These are phyloP conservation scores for Corynascus novoguineensis DNA, from an alignment of 495 filamentous ascomycete genomes.

Conservation along the genomic window DNA sequence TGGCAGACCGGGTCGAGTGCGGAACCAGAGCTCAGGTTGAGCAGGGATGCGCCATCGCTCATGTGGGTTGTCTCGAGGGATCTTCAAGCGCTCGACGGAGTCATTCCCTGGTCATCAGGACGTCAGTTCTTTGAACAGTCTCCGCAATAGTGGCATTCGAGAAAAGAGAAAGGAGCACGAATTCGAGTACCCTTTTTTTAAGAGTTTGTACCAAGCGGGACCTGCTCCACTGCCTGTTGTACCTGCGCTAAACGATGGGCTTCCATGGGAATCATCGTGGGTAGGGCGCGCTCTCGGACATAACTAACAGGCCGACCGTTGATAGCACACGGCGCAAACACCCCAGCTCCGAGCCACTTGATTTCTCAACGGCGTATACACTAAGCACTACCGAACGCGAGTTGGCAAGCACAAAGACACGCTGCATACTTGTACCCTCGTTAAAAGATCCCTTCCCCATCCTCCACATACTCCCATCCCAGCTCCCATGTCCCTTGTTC, in stretches of 20 bases:
- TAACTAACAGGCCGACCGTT: conserved; percentile 35
- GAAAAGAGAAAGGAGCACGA: no score
- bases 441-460: background rate
- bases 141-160: conserved; percentile 7
- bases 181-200: no score
- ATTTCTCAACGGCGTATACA: conserved; percentile 3
- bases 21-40: background rate
- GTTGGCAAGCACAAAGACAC: background rate
- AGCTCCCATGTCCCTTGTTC: background rate
- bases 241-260: background rate
- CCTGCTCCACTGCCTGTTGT: conserved; percentile 10
- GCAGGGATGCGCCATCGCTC: background rate
- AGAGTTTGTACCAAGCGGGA: conserved; percentile 5
- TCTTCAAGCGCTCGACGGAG: background rate
- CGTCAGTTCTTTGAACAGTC: background rate
- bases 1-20: background rate
- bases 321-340: conserved; percentile 3
- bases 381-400: conserved; percentile 8
- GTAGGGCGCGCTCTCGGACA: conserved; percentile 29
- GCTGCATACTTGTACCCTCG: background rate
- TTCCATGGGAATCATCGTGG: background rate
- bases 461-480: background rate
- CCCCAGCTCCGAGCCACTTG: conserved; percentile 3
- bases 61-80: background rate
- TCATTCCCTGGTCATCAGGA: conserved; percentile 11